phyloP scores from a whole-genome alignment of 805 yeast species.

The Suhomyces kilbournensis region DNA sequence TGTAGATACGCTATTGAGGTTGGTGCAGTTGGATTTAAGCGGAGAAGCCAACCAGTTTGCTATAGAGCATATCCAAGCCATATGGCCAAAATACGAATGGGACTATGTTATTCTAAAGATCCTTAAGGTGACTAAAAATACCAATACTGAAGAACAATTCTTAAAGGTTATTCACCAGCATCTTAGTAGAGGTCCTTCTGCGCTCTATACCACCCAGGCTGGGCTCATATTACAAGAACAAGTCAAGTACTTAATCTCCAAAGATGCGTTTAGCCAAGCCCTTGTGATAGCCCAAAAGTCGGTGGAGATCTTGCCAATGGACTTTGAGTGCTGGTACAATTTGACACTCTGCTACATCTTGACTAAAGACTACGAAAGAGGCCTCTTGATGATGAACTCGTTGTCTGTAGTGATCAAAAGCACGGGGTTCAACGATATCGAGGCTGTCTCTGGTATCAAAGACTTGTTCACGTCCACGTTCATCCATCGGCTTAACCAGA shows the following conservation, averaged over 20 bases:
- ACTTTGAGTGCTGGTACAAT: slow-evolving; percentile 69
- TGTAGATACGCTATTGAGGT: slow-evolving; percentile 47
- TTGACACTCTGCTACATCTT: slow-evolving; percentile 60
- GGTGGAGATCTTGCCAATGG: slow-evolving; percentile 69
- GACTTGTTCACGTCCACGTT: slow-evolving; percentile 25
- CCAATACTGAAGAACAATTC: slow-evolving; percentile 21
- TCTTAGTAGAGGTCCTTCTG: slow-evolving; percentile 4
- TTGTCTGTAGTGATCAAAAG: slow-evolving; percentile 52
- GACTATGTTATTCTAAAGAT: slow-evolving; percentile 22
- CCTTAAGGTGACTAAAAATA: slow-evolving; percentile 20
- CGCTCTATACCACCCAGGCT: slow-evolving; percentile 41
- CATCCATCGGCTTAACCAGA: slow-evolving; percentile 13
- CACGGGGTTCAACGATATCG: slow-evolving; percentile 11
- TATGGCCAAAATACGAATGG: slow-evolving; percentile 19
- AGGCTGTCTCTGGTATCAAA: slow-evolving; percentile 20
- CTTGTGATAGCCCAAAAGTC: slow-evolving; percentile 56
- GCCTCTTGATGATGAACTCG: slow-evolving; percentile 67
- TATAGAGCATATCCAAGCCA: slow-evolving; percentile 30
- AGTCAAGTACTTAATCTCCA: slow-evolving; percentile 57
- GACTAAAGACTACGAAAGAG: slow-evolving; percentile 52
- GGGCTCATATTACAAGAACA: slow-evolving; percentile 61
- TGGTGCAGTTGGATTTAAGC: slow-evolving; percentile 40
- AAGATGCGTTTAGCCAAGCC: slow-evolving; percentile 55
- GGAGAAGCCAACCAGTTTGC: slow-evolving; percentile 30
- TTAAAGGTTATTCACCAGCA: slow-evolving; percentile 22